Base-by-base conservation (phyloP, 208 protist species). In the Trypanosoma platydactyli region DNA sequence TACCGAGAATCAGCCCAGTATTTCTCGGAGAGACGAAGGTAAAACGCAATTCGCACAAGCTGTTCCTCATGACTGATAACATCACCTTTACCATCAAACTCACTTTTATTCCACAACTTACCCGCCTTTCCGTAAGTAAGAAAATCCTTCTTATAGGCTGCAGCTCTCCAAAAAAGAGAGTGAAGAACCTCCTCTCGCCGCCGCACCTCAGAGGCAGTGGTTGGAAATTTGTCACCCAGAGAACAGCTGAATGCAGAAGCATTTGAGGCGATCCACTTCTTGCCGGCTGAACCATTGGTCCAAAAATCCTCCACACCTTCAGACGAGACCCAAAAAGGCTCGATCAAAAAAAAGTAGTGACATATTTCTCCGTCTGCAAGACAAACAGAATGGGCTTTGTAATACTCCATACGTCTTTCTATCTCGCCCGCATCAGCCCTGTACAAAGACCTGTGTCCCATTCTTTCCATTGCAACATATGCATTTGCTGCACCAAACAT, bases 231-330 rank as follows among this genome's bases (percentile, higher is more conserved):
- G 24, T 79, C 46, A 40, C 62, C 74, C 16, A 71, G 24, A 22
- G 62, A 71, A 25, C 46, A 51, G 48, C 53, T 59, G 20, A 65
- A 71, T 1, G 74, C 69, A 40, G 68, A 30, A 0, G 62, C 52
- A 45, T 54, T 76, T 15, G 66, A 18, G n/a, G 74, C 74, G 24
- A 6, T 75, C 74, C 74, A 79, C 60, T 67, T 76, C 60, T 59
- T 79, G 1, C 74, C 74, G 24, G 16, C 45, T 22, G 63, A 58
- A 4, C 68, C 74, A 51, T 71, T 68, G 12, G 29, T 45, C 42
- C 54, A 63, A 44, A 64, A 79, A 65, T 79, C 74, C 22, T 59
- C 67, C 25, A 79, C 68, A n/a, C 58, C 38, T 46, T 70, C 74
- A 52, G 74, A 62, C 16, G 29, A 58, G 42, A 60, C 49, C 74